Evolutionary conservation across 2,329 filamentous ascomycete genomes (phyloP), one percentile per base, ranked within the genome.

Genomic region (Helicocarpus griseus): DNA sequence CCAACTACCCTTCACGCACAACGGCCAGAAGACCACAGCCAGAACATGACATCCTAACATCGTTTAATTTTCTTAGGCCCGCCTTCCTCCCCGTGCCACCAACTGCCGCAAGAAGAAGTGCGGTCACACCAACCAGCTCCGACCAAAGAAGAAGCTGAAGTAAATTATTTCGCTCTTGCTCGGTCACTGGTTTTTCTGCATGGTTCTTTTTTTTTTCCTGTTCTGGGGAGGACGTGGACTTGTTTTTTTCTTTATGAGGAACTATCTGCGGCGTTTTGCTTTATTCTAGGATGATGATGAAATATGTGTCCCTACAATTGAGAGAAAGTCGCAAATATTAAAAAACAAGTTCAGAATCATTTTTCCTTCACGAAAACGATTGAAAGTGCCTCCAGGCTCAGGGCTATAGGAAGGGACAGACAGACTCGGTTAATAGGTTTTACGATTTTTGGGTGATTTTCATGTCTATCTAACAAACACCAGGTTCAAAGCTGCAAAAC

Each of bases 31-130:
- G 13, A 29, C 2, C 24, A 44, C 14, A 39, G 17, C 36, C 33
- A 50, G 50, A 53, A 26, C 41, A 39, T 28, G 43, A 17, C 19
- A 13, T 19, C 3, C 9, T 40, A 29, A 5, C 31, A 39, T 5
- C 19, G 24, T 21, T 40, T 5, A 35, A 41, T 48, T 14, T 31
- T 46, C 26, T 49, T 51, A 80, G 75, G 80, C 81, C 61, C 90
- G 91, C 75, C 89, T 97, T 61, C 91, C 91, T 63, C 91, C 91
- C 65, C 89, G 93, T 84, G 93, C 93, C 69, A 96, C 91, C 83
- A 98, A 98, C 87, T 98, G 93, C 88, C 84, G 90, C 71, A 97
- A 97, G 89, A 90, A 90, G 81, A 97, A 97, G 85, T 97, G 91
- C 78, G 93, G 91, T 61, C 93, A 97, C 86, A 94, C 86, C 80